phyloP scores from a whole-genome alignment of 2,329 filamentous ascomycete species.

The Ophiocordyceps camponoti-rufipedis region DNA sequence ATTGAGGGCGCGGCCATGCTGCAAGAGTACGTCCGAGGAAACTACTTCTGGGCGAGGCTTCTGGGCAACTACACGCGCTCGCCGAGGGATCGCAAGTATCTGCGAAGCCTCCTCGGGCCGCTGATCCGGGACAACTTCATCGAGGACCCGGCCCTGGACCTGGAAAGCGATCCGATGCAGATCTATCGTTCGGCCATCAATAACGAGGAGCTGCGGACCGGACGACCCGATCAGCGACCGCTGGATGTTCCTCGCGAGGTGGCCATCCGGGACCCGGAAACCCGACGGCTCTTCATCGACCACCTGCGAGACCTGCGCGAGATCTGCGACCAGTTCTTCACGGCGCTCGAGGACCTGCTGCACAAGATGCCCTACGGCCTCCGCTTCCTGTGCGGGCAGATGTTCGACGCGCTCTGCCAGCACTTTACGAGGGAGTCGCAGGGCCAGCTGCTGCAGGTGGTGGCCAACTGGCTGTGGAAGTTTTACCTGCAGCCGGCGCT shows the following conservation, averaged over 20 bases:
- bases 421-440: constrained; percentile 69
- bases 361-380: constrained; percentile 87
- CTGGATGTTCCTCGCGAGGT: constrained; percentile 78
- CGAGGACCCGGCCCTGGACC: constrained; percentile 74
- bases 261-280: constrained; percentile 91
- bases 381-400: constrained; percentile 72
- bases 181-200: constrained; percentile 93
- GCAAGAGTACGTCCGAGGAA: constrained; percentile 75
- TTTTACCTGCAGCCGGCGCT: constrained; percentile 85
- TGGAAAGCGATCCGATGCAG: constrained; percentile 94
- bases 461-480: constrained; percentile 85
- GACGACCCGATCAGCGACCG: constrained; percentile 60
- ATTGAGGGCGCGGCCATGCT: constrained; percentile 54
- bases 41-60: constrained; percentile 84
- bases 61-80: constrained; percentile 78
- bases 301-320: constrained; percentile 87
- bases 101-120: constrained; percentile 70
- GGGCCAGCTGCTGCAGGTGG: constrained; percentile 61
- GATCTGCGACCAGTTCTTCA: constrained; percentile 81
- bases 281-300: constrained; percentile 79
- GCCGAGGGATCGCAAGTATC: constrained; percentile 78
- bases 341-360: constrained; percentile 62
- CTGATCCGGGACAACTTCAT: constrained; percentile 84
- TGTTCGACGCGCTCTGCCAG: constrained; percentile 57
- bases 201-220: constrained; percentile 90